phyloP scores from a whole-genome alignment of 177 flowering plant species.

The Vitis hybrid region DNA sequence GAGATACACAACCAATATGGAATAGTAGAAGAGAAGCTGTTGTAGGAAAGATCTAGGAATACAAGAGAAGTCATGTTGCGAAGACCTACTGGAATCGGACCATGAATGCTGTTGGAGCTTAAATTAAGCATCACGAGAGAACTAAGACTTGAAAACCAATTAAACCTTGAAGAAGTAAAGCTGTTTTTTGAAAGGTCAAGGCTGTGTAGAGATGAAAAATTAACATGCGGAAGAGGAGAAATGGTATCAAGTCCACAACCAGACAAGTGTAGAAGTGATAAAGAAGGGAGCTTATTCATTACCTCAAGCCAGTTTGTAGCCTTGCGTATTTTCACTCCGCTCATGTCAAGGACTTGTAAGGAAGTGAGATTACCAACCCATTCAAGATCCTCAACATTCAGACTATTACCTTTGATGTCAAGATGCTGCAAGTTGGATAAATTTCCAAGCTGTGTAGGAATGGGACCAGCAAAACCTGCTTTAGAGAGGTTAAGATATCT shows the following conservation, averaged over 20 bases:
- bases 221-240: background rate
- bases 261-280: constrained; percentile 5
- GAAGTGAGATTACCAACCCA: constrained; percentile 14
- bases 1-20: no score
- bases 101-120: background rate
- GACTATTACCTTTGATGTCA: no score
- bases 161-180: constrained; percentile 5
- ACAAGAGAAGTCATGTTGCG: background rate
- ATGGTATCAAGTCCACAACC: background rate
- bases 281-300: constrained; percentile 14
- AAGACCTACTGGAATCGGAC: constrained; percentile 2
- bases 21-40: background rate
- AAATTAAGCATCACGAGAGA: constrained; percentile 4
- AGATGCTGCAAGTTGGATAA: no score
- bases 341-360: constrained; percentile 10
- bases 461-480: no score
- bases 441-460: no score
- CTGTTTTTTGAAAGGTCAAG: constrained; percentile 19
- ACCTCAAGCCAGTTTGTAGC: constrained; percentile 10
- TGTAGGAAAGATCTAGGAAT: background rate
- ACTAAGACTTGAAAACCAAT: constrained; percentile 4
- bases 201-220: constrained; percentile 9
- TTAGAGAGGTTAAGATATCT: no score
- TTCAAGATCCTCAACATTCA: background rate
- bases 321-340: background rate